Percentiles rank a stretch among this genome's conserved stretches.
These are phyloP conservation scores for Babesia caballi DNA, from an alignment of 169 alveolate species.

Conservation along the genomic window DNA sequence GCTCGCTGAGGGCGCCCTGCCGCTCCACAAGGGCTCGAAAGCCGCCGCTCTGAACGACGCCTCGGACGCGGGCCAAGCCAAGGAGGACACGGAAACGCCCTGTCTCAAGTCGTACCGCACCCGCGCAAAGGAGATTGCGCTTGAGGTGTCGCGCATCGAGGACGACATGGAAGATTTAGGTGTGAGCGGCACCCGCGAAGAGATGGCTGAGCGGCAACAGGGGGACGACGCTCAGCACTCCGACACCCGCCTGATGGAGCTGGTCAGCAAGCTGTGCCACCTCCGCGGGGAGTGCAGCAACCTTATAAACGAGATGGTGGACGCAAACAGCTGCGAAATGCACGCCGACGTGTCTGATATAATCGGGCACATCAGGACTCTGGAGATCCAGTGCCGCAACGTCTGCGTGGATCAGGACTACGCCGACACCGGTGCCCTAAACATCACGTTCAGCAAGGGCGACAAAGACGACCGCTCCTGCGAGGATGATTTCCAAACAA, in stretches of 20 bases:
- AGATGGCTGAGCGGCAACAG: neutral
- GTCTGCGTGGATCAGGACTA: neutral
- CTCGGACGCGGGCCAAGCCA: neutral
- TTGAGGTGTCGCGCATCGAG: slow-evolving; percentile 14
- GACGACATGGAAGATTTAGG: slow-evolving; percentile 40
- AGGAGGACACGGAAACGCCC: neutral
- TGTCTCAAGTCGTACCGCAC: neutral
- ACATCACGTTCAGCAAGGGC: neutral
- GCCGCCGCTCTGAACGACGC: neutral
- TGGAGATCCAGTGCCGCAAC: neutral
- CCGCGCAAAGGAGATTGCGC: slow-evolving; percentile 11
- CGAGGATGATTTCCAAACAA: slow-evolving; percentile 3
- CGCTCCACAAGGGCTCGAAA: neutral
- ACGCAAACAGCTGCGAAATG: neutral
- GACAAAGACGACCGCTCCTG: neutral
- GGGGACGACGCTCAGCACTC: neutral
- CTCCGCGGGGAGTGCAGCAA: slow-evolving; percentile 1
- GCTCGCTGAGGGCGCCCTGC: slow-evolving; percentile 13
- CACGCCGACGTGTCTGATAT: neutral
- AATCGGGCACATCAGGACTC: neutral
- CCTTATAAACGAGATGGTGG: slow-evolving; percentile 4
- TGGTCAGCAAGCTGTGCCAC: slow-evolving; percentile 6
- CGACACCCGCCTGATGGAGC: neutral
- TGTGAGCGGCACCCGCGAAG: neutral
- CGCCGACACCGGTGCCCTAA: neutral